Evolutionary conservation across 2,329 filamentous ascomycete species (phyloP), one percentile per base, ranked within the genome.

Genomic region (Hypomyces perniciosus): DNA sequence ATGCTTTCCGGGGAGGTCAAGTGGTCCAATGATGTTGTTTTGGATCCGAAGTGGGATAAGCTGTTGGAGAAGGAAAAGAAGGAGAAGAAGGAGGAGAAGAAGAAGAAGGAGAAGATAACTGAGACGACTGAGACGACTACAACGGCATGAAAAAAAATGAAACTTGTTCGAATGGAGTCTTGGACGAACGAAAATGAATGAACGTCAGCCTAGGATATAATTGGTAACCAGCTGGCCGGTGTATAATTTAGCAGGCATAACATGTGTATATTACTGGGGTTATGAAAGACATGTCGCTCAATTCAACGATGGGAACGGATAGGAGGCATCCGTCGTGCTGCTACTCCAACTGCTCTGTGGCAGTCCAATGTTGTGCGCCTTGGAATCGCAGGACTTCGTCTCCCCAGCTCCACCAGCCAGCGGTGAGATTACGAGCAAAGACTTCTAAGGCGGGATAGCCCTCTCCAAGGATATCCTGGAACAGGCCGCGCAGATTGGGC

Each of bases 331-430:
- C 6, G 3, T 20, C 20, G 20, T 20, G 20, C 20, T 20, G 20
- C 20, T 20, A 20, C 8, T 12, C 9, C 8, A 12, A 10, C 27
- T 27, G n/a, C 38, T 29, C 31, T 34, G 28, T 13, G 9, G 35
- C 5, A 12, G 48, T 48, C 80, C 80, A 85, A 59, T 76, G 68
- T 35, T 75, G 69, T 6, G 74, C 65, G 53, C 76, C 74, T 61
- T 91, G 88, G 59, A 86, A 90, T 54, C 79, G 80, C 51, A 89
- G 65, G 7, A 80, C 84, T 60, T 92, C 83, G 58, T 90, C 77
- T 3, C 88, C 88, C 86, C 86, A 91, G 29, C 79, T 79, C 78
- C 83, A 87, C 88, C 88, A 92, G 0, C 85, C 85, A 6, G 81
- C 76, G 2, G 87, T 88, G 41, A 90, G 68, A 62, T 86, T 82